These are phyloP conservation scores for Avena insularis DNA, from an alignment of 176 grass and related monocot species.

Conservation along the genomic window DNA sequence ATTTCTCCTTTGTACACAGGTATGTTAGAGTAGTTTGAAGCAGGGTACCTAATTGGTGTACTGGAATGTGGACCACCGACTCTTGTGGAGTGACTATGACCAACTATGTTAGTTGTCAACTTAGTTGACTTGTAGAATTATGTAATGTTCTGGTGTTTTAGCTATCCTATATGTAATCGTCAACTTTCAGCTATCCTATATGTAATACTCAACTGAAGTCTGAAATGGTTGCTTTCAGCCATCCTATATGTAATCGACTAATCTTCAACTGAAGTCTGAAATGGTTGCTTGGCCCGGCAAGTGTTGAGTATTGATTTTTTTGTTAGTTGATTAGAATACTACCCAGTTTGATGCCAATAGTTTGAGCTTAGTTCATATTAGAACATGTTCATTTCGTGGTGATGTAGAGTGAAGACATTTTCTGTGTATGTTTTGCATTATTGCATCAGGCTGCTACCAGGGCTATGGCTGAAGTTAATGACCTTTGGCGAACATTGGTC, in stretches of 20 bases:
- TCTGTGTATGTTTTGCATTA: background rate
- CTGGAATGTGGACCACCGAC: background rate
- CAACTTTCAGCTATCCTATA: too few relatives aligned
- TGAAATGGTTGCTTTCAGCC: too few relatives aligned
- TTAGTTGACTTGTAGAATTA: too few relatives aligned
- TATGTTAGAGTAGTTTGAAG: background rate
- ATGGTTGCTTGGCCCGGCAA: background rate
- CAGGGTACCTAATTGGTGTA: background rate
- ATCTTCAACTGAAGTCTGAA: background rate
- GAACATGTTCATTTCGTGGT: background rate
- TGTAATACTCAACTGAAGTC: too few relatives aligned
- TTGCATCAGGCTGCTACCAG: slow-evolving; percentile 33
- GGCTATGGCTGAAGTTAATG: slow-evolving; percentile 29
- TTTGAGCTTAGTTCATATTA: background rate
- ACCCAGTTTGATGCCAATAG: background rate
- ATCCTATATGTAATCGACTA: too few relatives aligned
- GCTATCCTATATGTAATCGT: too few relatives aligned
- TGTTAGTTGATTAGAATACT: background rate
- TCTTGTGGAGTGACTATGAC: background rate
- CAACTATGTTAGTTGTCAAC: background rate
- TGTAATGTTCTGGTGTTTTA: too few relatives aligned
- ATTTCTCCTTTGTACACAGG: background rate
- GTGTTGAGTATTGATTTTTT: background rate
- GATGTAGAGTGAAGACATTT: background rate
- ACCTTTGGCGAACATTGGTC: background rate